Evolutionary conservation across 768 basidiomycete genomes (phyloP).

Genomic region (Pholiota molesta): DNA sequence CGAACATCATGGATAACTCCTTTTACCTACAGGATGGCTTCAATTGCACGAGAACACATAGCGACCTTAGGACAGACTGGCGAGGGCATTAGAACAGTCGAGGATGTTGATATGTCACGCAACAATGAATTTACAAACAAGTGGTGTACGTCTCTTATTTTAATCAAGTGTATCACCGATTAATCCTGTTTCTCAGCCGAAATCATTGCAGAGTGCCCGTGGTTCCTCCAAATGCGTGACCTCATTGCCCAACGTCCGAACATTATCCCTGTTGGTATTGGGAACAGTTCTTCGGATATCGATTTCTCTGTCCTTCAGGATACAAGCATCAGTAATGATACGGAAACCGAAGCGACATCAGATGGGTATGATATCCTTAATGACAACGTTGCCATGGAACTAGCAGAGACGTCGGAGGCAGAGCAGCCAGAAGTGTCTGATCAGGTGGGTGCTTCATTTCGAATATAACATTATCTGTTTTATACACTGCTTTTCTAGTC

Average conservation of each 20-base stretch:
- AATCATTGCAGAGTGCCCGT: neutral
- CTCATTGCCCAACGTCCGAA: neutral
- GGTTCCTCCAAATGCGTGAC: neutral
- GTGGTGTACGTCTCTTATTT: conserved; percentile 5
- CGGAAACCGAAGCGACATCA: no score
- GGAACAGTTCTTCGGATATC: neutral
- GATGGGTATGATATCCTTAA: no score
- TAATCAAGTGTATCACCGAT: neutral
- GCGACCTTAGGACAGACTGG: conserved; percentile 18
- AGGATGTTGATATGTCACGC: conserved; percentile 18
- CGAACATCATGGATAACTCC: no score
- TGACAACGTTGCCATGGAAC: no score
- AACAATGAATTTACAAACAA: conserved; percentile 7
- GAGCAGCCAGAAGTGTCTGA: no score
- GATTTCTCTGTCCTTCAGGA: no score
- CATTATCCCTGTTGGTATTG: neutral
- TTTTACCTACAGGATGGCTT: neutral
- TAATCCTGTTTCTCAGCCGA: neutral
- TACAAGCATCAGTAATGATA: no score
- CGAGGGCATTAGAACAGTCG: conserved; percentile 16
- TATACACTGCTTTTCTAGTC: no score
- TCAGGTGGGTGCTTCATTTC: no score
- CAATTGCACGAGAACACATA: neutral
- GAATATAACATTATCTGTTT: no score
- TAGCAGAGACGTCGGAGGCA: no score